Conservation (phyloP, 2,329 filamentous ascomycete species). For the Colletotrichum lupini region DNA sequence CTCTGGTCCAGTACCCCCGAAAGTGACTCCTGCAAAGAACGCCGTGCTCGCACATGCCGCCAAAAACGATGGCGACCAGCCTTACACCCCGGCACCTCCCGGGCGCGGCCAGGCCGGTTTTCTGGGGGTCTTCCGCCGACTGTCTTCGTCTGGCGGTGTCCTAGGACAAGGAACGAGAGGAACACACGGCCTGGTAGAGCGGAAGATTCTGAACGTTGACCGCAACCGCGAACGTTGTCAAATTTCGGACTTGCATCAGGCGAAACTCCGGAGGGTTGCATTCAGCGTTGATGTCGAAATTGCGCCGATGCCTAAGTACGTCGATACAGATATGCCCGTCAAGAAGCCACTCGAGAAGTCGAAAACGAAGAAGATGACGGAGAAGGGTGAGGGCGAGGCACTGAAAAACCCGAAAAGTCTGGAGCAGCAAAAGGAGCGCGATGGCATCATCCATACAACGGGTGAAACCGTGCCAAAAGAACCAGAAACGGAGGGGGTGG, state of each 20-base stretch:
- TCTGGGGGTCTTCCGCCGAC: slow-evolving; percentile 82
- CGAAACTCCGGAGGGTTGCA: slow-evolving; percentile 86
- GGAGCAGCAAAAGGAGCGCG: slow-evolving; percentile 66
- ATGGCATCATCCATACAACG: slow-evolving; percentile 51
- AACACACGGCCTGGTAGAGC: slow-evolving; percentile 78
- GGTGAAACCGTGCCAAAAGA: slow-evolving; percentile 54
- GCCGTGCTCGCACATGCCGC: slow-evolving; percentile 68
- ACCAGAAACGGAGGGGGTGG: slow-evolving; percentile 49
- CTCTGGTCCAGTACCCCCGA: slow-evolving; percentile 48
- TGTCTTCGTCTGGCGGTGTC: slow-evolving; percentile 75
- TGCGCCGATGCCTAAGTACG: slow-evolving; percentile 84
- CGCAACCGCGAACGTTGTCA: slow-evolving; percentile 81
- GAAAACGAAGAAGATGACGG: slow-evolving; percentile 71
- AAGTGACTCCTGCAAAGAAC: slow-evolving; percentile 63
- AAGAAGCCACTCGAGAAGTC: slow-evolving; percentile 57
- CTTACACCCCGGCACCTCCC: slow-evolving; percentile 81
- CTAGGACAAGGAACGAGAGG: slow-evolving; percentile 60
- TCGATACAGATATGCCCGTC: slow-evolving; percentile 64
- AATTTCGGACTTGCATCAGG: slow-evolving; percentile 81
- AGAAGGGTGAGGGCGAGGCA: slow-evolving; percentile 79
- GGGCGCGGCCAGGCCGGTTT: slow-evolving; percentile 77
- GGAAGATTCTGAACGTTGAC: slow-evolving; percentile 87
- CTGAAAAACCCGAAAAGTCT: slow-evolving; percentile 73
- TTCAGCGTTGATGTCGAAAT: slow-evolving; percentile 99
- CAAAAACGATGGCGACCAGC: slow-evolving; percentile 68